phyloP scores from a whole-genome alignment of 768 basidiomycete species.

The Boletellus ananiceps region DNA sequence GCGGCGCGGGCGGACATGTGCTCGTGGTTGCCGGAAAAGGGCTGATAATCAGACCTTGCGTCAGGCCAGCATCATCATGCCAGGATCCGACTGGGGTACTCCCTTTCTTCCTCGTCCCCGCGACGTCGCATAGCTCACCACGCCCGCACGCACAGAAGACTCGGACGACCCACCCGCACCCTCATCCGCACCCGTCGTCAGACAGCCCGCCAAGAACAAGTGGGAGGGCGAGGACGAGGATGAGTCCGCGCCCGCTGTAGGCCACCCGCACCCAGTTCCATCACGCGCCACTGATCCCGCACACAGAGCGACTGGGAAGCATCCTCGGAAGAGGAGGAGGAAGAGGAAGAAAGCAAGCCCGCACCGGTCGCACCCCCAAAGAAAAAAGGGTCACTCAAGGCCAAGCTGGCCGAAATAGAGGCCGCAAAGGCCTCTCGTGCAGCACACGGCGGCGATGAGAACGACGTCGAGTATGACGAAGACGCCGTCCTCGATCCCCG shows the following conservation, averaged over 20 bases:
- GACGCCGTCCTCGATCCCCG: slow-evolving; percentile 76
- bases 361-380: slow-evolving; percentile 63
- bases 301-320: slow-evolving; percentile 92
- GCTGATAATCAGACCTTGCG: slow-evolving; percentile 2
- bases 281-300: slow-evolving; percentile 2
- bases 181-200: slow-evolving; percentile 21
- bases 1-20: background rate
- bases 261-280: slow-evolving; percentile 19
- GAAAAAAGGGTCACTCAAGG: slow-evolving; percentile 91
- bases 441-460: slow-evolving; percentile 23
- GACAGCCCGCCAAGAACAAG: slow-evolving; percentile 47
- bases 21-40: too few species aligned
- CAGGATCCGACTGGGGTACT: slow-evolving; percentile 44
- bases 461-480: slow-evolving; percentile 55
- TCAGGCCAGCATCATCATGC: background rate
- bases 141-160: slow-evolving; percentile 30
- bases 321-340: slow-evolving; percentile 70
- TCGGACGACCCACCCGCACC: slow-evolving; percentile 34
- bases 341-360: slow-evolving; percentile 58
- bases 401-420: slow-evolving; percentile 90
- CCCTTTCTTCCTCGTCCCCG: slow-evolving; percentile 1
- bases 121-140: slow-evolving; percentile 17
- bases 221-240: slow-evolving; percentile 95
- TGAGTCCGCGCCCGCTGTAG: slow-evolving; percentile 68
- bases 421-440: slow-evolving; percentile 54